Evolutionary conservation across 176 grass and related monocot species (phyloP), one percentile per base, ranked within the genome.

Genomic region (Bolboschoenus planiculmis): DNA sequence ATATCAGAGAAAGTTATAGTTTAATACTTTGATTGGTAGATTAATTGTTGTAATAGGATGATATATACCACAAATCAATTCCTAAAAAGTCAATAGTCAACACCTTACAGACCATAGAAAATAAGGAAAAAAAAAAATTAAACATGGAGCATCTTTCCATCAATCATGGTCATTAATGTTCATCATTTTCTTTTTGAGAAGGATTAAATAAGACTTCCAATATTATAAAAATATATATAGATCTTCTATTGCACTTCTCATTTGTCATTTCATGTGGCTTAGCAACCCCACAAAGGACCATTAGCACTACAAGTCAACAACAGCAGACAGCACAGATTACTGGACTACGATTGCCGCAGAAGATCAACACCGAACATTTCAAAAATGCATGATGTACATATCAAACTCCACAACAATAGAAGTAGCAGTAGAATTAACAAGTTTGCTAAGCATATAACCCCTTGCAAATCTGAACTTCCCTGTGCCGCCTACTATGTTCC

Each of bases 381-480:
- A 59, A 36, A 46, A 59, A 80, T 80, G 27, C 51, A 39, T 85
- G 74, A 88, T 85, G 67, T 86, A 88, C 80, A 88, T 84, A 64
- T 88, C 83, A 80, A 93, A 90, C n/a, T 85, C 88, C 75, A 90
- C 91, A 63, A 90, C 86, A 79, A 90, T 56, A 54, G 88, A 24
- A 27, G 75, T 74, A 72, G 36, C 64, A 13, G 46, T 88, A 63
- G 73, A 90, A 14, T 71, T 81, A 18, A 90, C 30, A 0, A 93
- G 86, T 21, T 40, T 82, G 85, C 88, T 88, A 84, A 9, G 77
- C 46, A 90, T 48, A 86, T 93, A 93, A 35, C 91, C 91, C 8
- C 91, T 78, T 21, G 88, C 91, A 80, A 90, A 93, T 40, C 88
- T 86, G 66, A 93, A 79, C 65, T 81, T 81, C 14, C 91, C 91